Evolutionary conservation across 2,329 filamentous ascomycete species (phyloP), one percentile per base, ranked within the genome.

Genomic region (Talaromyces albobiverticillius): DNA sequence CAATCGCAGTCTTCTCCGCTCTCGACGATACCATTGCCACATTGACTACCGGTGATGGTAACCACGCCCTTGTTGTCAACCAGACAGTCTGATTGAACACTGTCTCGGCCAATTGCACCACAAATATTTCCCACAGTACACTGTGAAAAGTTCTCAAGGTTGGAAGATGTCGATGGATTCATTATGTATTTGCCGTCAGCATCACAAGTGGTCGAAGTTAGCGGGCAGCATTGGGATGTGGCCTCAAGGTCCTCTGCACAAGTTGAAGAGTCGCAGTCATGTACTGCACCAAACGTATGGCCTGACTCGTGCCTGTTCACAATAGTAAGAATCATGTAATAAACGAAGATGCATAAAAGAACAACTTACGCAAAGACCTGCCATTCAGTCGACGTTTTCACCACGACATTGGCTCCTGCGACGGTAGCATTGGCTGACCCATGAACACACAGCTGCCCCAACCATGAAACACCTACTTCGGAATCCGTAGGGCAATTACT

Each of bases 1-100:
- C 94, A 99, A 72, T 99, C 94, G 72, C 94, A 99, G 51, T 99
- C 88, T 73, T 99, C 94, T 59, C 90, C 94, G 16, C 82, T 78
- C 73, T 97, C 94, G 48, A 99, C 94, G 60, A 99, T 97, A 51
- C 94, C 94, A 71, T 99, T 99, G 55, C 94, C 94, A 71, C 94
- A 99, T 67, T 92, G 86, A 62, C 87, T 87, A 52, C 88, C 89
- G 0, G 85, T 87, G 62, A 95, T 89, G 25, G 88, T 94, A 29
- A 83, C 81, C 45, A 99, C 85, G 60, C 89, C 86, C 62, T 83
- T 85, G 77, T 99, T 99, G 70, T 89, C 86, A n/a, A 84, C 86
- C 41, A 99, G 77, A 70, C 94, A 99, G 23, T 67, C 73, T 0
- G 84, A 85, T 58, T 89, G 87, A 69, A 95, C 87, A 58, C 85